These are phyloP conservation scores for Sapria himalayana DNA, from an alignment of 345 rosid genomes.

Conservation along the genomic window DNA sequence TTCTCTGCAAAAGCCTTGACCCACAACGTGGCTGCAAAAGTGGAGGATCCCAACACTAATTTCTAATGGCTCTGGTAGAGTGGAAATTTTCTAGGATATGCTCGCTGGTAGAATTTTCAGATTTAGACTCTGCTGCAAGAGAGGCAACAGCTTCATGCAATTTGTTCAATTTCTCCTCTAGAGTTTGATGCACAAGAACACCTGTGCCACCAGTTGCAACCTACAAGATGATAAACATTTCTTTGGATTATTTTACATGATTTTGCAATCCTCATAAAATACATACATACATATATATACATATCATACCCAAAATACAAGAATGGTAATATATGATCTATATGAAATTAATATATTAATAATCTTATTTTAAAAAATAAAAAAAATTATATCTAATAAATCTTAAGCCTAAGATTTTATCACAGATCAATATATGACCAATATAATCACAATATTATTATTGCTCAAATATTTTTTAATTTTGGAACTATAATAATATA, in stretches of 20 bases:
- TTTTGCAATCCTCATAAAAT: too few species aligned
- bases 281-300: too few species aligned
- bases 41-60: constrained; percentile 42
- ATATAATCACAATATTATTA: too few species aligned
- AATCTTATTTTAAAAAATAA: too few species aligned
- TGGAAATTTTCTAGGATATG: constrained; percentile 73
- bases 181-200: constrained; percentile 35
- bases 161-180: constrained; percentile 35
- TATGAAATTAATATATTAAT: too few species aligned
- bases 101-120: constrained; percentile 27
- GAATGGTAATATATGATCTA: too few species aligned
- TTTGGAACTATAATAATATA: too few species aligned
- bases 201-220: constrained; percentile 48
- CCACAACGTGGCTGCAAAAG: constrained; percentile 50
- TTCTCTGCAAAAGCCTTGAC: constrained; percentile 54
- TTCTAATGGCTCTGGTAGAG: constrained; percentile 62
- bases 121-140: constrained; percentile 40
- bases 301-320: too few species aligned
- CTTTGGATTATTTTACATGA: too few species aligned
- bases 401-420: background rate
- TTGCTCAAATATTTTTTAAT: too few species aligned
- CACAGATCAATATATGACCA: too few species aligned
- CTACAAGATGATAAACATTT: too few species aligned
- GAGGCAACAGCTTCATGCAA: constrained; percentile 46
- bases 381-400: background rate